These are phyloP conservation scores for Steccherinum ochraceum DNA, from an alignment of 768 basidiomycete genomes.

Conservation along the genomic window DNA sequence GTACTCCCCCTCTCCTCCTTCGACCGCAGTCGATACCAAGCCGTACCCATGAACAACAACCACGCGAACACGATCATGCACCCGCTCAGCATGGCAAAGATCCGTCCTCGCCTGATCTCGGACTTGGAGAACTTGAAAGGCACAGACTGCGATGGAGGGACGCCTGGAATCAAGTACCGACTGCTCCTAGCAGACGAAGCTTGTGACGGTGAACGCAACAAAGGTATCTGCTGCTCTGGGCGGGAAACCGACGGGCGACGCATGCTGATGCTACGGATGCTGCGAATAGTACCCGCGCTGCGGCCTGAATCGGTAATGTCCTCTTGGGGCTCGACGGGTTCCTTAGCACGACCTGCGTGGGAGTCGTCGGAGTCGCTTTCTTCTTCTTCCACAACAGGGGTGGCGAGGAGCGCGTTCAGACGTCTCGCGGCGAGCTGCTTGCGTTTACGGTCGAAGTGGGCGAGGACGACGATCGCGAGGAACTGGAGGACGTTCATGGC, in stretches of 20 bases:
- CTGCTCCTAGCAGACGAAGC: constrained; percentile 14
- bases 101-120: constrained; percentile 35
- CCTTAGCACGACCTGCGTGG: constrained; percentile 4
- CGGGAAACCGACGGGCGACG: constrained; percentile 11
- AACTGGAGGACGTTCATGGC: constrained; percentile 53
- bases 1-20: constrained; percentile 26
- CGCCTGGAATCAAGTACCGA: constrained; percentile 12
- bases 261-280: constrained; percentile 2
- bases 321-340: constrained; percentile 6
- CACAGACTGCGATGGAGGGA: background rate
- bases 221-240: constrained; percentile 17
- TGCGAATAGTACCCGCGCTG: constrained; percentile 8
- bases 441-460: constrained; percentile 39
- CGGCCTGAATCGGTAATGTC: constrained; percentile 1
- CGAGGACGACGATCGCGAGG: constrained; percentile 41
- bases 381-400: constrained; percentile 8
- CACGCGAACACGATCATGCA: constrained; percentile 46
- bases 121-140: constrained; percentile 14
- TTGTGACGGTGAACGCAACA: constrained; percentile 13
- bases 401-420: constrained; percentile 11
- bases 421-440: constrained; percentile 20
- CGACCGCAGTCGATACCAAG: constrained; percentile 48
- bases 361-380: constrained; percentile 10
- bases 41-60: constrained; percentile 59
- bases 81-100: constrained; percentile 39